Base-by-base conservation (phyloP, 192 early-diverging fungal genomes). In the Backusella luteola region DNA sequence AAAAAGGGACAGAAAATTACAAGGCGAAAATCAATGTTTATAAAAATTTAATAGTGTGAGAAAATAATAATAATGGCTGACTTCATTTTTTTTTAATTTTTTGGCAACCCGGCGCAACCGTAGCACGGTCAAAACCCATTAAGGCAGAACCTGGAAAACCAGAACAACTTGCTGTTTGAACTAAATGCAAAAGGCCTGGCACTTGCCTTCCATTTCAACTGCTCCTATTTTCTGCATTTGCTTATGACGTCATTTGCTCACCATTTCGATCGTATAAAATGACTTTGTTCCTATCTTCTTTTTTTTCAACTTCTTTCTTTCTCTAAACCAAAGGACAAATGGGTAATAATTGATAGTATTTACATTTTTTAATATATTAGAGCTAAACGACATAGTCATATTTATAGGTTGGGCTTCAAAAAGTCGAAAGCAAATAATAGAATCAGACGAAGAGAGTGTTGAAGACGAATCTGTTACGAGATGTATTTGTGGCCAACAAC, bases 401-500 rank as follows among this genome's bases (percentile, higher is more conserved):
- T 21, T 14, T 38, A 69, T 17, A 38, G 35, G 35, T 35, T 36
- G 67, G 34, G 35, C 7, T 23, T 36, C 67, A 46, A 71, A 71
- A 26, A 12, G 38, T 42, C 69, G 38, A 42, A 41, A 71, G 12
- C 69, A 38, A 29, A 38, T 46, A 26, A 49, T 71, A 42, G 69
- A 42, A 71, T 84, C 82, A 34, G 84, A 87, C 69, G 81, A 85
- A 66, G 82, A 82, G 46, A 86, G 84, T 39, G 76, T 83, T 67
- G 84, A 88, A 69, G 85, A 80, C 21, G 76, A 76, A 44, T 85
- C 85, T 21, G 78, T 82, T 38, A 88, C 87, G n/a, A 84, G 87
- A 67, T 88, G 87, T 56, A 79, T 88, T 52, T 88, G 87, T 38
- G 83, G 84, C 52, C 78, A 85, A 71, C 79, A 81, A 76, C 85